Percentiles rank a stretch among this genome's conserved stretches.
Conservation (phyloP, 306 rosid genomes). For the Medicago truncatula region MtrunA17r5.0-ANR NC_053045.1:33728001-33728500, state of each 20-base stretch:
- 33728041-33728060: neutral
- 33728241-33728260: conserved; percentile 90
- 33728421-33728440: conserved; percentile 87
- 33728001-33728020: neutral
- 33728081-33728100: neutral
- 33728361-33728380: conserved; percentile 77
- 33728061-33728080: neutral
- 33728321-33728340: conserved; percentile 97
- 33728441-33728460: conserved; percentile 83
- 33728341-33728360: conserved; percentile 77
- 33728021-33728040: neutral
- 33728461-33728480: conserved; percentile 62
- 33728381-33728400: conserved; percentile 79
- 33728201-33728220: conserved; percentile 67
- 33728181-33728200: conserved; percentile 62
- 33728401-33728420: conserved; percentile 85
- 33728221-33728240: conserved; percentile 85
- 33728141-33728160: neutral
- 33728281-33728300: conserved; percentile 69
- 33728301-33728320: conserved; percentile 84
- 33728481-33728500: conserved; percentile 77
- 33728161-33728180: conserved; percentile 65
- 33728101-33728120: conserved; percentile 8
- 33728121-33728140: neutral
- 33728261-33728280: conserved; percentile 68